Conservation (phyloP, 2,329 filamentous ascomycete species). For the Epichloe uncinata region DNA sequence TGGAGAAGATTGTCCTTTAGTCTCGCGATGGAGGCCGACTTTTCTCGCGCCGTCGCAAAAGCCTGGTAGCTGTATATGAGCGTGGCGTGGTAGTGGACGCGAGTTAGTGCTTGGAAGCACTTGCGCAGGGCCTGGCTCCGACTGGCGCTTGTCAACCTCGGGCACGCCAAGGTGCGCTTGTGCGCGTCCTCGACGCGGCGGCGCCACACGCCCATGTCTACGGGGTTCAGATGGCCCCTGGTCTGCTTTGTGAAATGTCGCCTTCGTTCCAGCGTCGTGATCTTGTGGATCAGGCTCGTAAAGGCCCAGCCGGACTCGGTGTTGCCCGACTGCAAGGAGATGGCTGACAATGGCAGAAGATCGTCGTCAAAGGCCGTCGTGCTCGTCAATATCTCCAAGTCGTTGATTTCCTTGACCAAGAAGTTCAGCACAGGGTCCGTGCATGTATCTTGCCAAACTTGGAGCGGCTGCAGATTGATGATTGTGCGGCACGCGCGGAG, state of each 20-base stretch:
- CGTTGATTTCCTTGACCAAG: slow-evolving; percentile 5
- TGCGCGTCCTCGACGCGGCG: neutral
- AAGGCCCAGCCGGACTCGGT: slow-evolving; percentile 5
- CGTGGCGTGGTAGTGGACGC: slow-evolving; percentile 9
- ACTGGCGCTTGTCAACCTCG: slow-evolving; percentile 5
- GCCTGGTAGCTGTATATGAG: slow-evolving; percentile 12
- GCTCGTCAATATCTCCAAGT: slow-evolving; percentile 5
- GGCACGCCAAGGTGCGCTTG: slow-evolving; percentile 1
- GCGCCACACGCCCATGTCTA: slow-evolving; percentile 5
- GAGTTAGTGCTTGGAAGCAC: slow-evolving; percentile 8
- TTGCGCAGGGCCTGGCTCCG: slow-evolving; percentile 2
- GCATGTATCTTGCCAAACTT: neutral
- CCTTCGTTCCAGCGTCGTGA: slow-evolving; percentile 3
- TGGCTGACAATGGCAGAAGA: neutral
- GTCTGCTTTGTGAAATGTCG: neutral
- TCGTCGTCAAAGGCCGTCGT: slow-evolving; percentile 4
- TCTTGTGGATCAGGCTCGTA: slow-evolving; percentile 3
- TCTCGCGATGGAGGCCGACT: neutral
- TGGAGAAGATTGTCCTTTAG: neutral
- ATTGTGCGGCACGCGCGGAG: slow-evolving; percentile 5
- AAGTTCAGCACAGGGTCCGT: slow-evolving; percentile 4
- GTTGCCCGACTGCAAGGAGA: neutral
- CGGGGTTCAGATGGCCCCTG: neutral
- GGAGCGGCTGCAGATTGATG: neutral
- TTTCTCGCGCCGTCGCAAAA: slow-evolving; percentile 3